These are phyloP conservation scores for Penicillium malachiteum DNA, from an alignment of 495 filamentous ascomycete genomes.

Conservation along the genomic window DNA sequence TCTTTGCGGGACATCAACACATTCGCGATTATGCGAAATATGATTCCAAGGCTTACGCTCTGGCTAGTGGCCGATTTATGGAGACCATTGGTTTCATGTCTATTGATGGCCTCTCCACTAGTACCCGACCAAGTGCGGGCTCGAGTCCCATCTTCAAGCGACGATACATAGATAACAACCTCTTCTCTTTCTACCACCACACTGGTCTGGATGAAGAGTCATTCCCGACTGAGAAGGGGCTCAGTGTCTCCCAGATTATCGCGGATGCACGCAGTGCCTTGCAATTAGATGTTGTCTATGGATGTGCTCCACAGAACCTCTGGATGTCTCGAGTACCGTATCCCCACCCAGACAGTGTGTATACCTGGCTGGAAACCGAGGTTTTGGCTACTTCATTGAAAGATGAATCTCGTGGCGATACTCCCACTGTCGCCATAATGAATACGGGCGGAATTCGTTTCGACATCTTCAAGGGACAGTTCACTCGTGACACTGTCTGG, in stretches of 20 bases:
- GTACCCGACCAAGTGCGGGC: conserved; percentile 32
- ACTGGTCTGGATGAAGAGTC: conserved; percentile 64
- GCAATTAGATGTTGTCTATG: conserved; percentile 68
- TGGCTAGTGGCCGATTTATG: conserved; percentile 94
- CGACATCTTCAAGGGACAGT: conserved; percentile 89
- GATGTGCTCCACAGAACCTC: conserved; percentile 78
- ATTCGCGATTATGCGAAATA: conserved; percentile 82
- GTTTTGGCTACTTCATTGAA: conserved; percentile 65
- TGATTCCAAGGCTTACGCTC: conserved; percentile 74
- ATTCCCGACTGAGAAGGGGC: conserved; percentile 78
- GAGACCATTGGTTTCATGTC: conserved; percentile 98
- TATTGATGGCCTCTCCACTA: conserved; percentile 63
- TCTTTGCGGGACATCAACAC: conserved; percentile 91
- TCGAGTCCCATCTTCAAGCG: conserved; percentile 63
- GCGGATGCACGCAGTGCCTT: conserved; percentile 64
- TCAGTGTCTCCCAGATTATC: conserved; percentile 72
- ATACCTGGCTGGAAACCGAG: conserved; percentile 72
- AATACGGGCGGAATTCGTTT: conserved; percentile 94
- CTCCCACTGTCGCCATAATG: conserved; percentile 66
- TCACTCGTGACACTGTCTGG: conserved; percentile 81
- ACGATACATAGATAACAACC: conserved; percentile 93
- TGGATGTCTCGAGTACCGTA: conserved; percentile 80
- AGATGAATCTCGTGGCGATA: conserved; percentile 47
- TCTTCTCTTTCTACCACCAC: conserved; percentile 81
- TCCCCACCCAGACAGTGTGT: conserved; percentile 67